Evolutionary conservation across 257 asterid species (phyloP), one percentile per base, ranked within the genome.

Genomic region (Ilex asprella): DNA sequence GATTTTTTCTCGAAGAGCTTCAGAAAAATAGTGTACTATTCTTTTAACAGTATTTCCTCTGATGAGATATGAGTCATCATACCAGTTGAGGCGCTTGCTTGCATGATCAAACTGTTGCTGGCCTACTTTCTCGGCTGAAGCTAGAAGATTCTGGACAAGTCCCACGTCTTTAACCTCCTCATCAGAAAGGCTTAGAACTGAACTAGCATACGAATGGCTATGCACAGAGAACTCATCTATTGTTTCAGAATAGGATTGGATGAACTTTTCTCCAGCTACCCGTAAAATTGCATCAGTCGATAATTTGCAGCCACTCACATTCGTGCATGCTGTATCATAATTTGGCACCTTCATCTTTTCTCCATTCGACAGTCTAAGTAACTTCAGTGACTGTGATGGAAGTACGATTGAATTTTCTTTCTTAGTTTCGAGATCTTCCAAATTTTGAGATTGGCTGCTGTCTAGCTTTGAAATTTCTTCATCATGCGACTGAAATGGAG

Each of bases 1-100:
- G 9, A 80, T 78, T 63, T 62, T 76, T 67, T 78, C 74, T 29
- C 61, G 55, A 44, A 83, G 70, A 59, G 82, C 83, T 39, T 65
- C 64, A 7, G 76, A 35, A 8, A 76, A 67, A 12, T 61, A 73
- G 39, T 52, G 62, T 2, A 65, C 75, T 2, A n/a, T n/a, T n/a
- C n/a, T n/a, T n/a, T n/a, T 70, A 2, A 61, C 58, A 16, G 77
- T 75, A 54, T 31, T 72, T 7, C 71, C 78, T 12, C 35, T 47
- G 12, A 30, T 16, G 16, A 71, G 68, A 39, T 76, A 67, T 15
- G 70, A 30, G 13, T 1, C 51, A 16, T 51, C 21, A 60, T 81
- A 77, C n/a, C 56, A 46, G 12, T 29, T 16, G 31, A 76, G 76
- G 56, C 64, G 30, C 21, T 65, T 67, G 15, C 55, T 70, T 30